phyloP scores from a whole-genome alignment of 129 eudicot genomes.

The Erigeron canadensis region DNA sequence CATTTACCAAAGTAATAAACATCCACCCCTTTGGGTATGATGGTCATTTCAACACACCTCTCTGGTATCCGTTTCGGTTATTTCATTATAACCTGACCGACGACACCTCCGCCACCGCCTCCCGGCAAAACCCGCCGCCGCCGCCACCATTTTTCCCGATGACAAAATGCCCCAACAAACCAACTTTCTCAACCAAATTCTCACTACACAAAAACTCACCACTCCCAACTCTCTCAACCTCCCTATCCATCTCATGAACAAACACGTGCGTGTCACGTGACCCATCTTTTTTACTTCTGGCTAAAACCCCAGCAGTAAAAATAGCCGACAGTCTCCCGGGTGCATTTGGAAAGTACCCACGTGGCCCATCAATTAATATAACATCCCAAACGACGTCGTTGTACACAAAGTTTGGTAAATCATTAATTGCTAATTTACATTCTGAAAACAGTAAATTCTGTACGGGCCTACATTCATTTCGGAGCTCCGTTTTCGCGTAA shows the following conservation, averaged over 20 bases:
- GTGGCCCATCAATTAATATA: constrained; percentile 80
- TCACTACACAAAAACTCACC: constrained; percentile 70
- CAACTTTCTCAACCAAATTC: constrained; percentile 67
- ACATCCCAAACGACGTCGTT: constrained; percentile 79
- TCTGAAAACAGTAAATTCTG: constrained; percentile 80
- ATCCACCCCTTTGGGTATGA: constrained; percentile 8
- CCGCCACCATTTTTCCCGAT: constrained; percentile 33
- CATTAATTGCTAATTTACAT: constrained; percentile 74
- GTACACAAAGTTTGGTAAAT: constrained; percentile 72
- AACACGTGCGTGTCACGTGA: constrained; percentile 65
- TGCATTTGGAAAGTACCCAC: constrained; percentile 53
- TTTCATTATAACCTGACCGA: neutral
- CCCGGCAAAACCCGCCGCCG: constrained; percentile 50
- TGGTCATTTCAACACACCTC: constrained; percentile 9
- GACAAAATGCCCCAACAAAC: constrained; percentile 62
- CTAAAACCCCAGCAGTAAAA: constrained; percentile 78
- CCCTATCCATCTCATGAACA: constrained; percentile 75
- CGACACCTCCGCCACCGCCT: constrained; percentile 23
- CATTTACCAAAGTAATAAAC: neutral
- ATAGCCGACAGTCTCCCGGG: constrained; percentile 82
- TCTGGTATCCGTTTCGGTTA: neutral
- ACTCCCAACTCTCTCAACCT: constrained; percentile 62
- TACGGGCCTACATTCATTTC: constrained; percentile 64
- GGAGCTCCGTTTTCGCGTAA: constrained; percentile 43
- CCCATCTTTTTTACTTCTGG: constrained; percentile 56